A percentile compares a stretch with the other conserved stretches of the same genome.
Conservation (phyloP, 805 yeast genomes). For the Hanseniaspora pseudoguilliermondii region DNA sequence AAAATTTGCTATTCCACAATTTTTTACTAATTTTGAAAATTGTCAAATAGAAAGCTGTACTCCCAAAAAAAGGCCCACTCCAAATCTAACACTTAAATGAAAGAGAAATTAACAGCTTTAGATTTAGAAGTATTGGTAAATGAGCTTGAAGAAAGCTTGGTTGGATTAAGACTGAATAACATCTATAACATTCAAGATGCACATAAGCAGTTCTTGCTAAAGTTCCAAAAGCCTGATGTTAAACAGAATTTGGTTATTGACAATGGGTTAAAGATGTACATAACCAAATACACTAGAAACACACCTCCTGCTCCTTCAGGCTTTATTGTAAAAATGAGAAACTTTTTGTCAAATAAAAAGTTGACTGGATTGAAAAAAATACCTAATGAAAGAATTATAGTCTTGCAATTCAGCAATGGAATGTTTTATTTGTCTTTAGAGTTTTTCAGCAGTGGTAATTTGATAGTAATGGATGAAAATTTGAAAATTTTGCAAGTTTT, state of each 20-base stretch:
- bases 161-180: slow-evolving; percentile 64
- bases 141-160: slow-evolving; percentile 48
- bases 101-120: slow-evolving; percentile 79
- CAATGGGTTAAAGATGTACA: slow-evolving; percentile 70
- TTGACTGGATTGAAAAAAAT: slow-evolving; percentile 62
- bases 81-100: slow-evolving; percentile 17
- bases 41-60: no score
- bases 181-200: slow-evolving; percentile 69
- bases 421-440: slow-evolving; percentile 65
- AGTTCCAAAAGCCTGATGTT: slow-evolving; percentile 73
- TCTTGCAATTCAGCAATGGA: slow-evolving; percentile 76
- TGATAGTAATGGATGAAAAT: slow-evolving; percentile 60
- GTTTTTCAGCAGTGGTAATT: slow-evolving; percentile 91
- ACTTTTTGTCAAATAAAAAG: slow-evolving; percentile 71
- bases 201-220: slow-evolving; percentile 58
- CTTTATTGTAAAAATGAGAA: slow-evolving; percentile 74
- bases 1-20: no score
- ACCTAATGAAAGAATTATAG: slow-evolving; percentile 70
- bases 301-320: slow-evolving; percentile 72
- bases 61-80: no score
- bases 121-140: slow-evolving; percentile 61
- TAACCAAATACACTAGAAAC: slow-evolving; percentile 70
- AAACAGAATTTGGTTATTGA: slow-evolving; percentile 66
- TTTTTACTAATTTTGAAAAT: no score
- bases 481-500: slow-evolving; percentile 58